phyloP scores from a whole-genome alignment of 2,329 filamentous ascomycete species.

The Aspergillus oerlinghausenensis region DNA sequence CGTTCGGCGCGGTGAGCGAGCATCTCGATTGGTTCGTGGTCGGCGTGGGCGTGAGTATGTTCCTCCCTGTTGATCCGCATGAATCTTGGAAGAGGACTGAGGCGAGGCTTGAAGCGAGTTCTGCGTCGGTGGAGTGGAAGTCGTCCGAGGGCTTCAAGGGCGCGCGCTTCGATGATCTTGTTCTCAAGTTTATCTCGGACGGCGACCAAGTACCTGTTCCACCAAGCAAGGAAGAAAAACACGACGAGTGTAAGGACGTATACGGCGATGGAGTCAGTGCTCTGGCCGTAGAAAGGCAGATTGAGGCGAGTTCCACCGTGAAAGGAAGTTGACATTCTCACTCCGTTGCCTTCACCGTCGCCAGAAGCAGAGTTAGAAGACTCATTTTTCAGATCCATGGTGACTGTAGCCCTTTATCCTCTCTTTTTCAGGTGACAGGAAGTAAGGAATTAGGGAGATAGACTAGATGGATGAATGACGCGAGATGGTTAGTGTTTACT shows the following conservation, averaged over 20 bases:
- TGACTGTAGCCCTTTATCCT: not conserved
- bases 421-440: not conserved
- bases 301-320: constrained; percentile 6
- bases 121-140: not conserved
- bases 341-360: not conserved
- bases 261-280: constrained; percentile 2
- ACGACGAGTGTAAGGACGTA: constrained; percentile 8
- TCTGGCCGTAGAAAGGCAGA: constrained; percentile 10
- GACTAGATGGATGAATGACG: not conserved
- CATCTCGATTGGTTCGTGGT: not conserved
- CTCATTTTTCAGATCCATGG: not conserved
- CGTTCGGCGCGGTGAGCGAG: not conserved
- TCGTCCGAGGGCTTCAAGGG: not conserved
- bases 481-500: not conserved
- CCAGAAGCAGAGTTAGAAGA: not conserved
- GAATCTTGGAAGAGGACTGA: constrained; percentile 5
- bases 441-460: not conserved
- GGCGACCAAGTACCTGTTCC: constrained; percentile 7
- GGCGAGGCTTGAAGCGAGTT: constrained; percentile 1
- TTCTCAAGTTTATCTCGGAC: constrained; percentile 5
- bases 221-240: constrained; percentile 4
- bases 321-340: constrained; percentile 10
- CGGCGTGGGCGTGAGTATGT: not conserved
- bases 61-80: not conserved
- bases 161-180: not conserved